Percentiles rank a stretch among this genome's conserved stretches.
These are phyloP conservation scores for Isatis lusitanica DNA, from an alignment of 441 rosid species.

Conservation along the genomic window DNA sequence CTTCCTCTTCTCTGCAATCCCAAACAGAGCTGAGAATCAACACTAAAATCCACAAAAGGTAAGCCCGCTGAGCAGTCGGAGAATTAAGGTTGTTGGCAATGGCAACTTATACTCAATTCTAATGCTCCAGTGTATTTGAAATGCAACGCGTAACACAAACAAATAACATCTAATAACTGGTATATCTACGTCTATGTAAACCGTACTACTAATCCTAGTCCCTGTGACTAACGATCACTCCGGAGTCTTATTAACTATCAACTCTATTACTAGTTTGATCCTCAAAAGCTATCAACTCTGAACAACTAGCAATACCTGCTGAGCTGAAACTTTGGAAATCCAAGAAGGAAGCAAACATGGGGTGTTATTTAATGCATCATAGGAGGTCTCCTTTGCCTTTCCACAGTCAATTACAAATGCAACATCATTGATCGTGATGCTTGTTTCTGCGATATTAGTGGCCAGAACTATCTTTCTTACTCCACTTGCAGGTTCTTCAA, in stretches of 20 bases:
- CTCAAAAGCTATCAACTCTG: constrained; percentile 14
- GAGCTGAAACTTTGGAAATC: constrained; percentile 92
- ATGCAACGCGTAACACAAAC: constrained; percentile 1
- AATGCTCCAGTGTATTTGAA: background rate
- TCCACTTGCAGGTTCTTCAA: constrained; percentile 75
- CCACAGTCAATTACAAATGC: constrained; percentile 95
- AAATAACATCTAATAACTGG: background rate
- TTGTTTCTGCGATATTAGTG: constrained; percentile 95
- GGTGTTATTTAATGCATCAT: constrained; percentile 90
- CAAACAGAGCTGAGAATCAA: constrained; percentile 23
- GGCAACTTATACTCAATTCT: background rate
- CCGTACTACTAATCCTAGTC: background rate
- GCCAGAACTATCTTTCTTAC: constrained; percentile 85
- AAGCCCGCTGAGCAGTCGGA: background rate
- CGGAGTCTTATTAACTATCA: background rate
- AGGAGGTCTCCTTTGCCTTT: constrained; percentile 92
- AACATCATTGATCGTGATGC: constrained; percentile 89
- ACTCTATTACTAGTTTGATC: background rate
- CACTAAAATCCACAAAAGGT: background rate
- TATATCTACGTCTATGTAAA: background rate
- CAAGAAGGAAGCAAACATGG: constrained; percentile 95
- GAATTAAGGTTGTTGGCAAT: background rate
- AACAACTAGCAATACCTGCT: constrained; percentile 61
- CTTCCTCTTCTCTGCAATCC: constrained; percentile 84
- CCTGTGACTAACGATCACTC: constrained; percentile 2